These are phyloP conservation scores for Aspergillus indologenus DNA, from an alignment of 495 filamentous ascomycete genomes.

Conservation along the genomic window DNA sequence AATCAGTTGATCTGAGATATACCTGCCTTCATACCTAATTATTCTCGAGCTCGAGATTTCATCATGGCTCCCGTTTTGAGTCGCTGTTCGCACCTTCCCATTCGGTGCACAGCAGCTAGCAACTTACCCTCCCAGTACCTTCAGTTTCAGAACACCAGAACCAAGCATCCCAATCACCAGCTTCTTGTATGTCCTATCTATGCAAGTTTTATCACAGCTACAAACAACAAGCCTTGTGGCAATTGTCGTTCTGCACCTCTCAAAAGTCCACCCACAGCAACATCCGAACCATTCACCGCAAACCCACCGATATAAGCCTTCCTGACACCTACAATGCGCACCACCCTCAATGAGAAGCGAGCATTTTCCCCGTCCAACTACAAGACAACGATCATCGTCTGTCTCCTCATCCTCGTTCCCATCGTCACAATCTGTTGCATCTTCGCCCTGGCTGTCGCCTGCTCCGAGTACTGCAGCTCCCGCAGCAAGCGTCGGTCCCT, in stretches of 20 bases:
- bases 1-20: constrained; percentile 1
- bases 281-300: not conserved
- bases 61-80: not conserved
- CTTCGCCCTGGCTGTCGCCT: constrained; percentile 46
- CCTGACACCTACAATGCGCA: not conserved
- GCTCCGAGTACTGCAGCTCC: constrained; percentile 37
- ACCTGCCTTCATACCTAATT: not conserved
- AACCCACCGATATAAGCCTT: not conserved
- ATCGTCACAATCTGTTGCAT: constrained; percentile 44
- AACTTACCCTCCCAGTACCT: not conserved
- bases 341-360: not conserved
- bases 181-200: too few species aligned
- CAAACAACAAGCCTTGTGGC: too few species aligned
- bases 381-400: constrained; percentile 41
- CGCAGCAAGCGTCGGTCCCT: constrained; percentile 6
- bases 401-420: constrained; percentile 54
- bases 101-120: too few species aligned
- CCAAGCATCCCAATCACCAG: too few species aligned
- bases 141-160: not conserved
- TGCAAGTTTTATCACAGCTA: too few species aligned
- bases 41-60: too few species aligned
- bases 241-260: too few species aligned
- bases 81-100: not conserved
- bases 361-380: not conserved
- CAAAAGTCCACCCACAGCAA: not conserved